Evolutionary conservation across 2,329 filamentous ascomycete genomes (phyloP).

Genomic region (Fusarium sp.): DNA sequence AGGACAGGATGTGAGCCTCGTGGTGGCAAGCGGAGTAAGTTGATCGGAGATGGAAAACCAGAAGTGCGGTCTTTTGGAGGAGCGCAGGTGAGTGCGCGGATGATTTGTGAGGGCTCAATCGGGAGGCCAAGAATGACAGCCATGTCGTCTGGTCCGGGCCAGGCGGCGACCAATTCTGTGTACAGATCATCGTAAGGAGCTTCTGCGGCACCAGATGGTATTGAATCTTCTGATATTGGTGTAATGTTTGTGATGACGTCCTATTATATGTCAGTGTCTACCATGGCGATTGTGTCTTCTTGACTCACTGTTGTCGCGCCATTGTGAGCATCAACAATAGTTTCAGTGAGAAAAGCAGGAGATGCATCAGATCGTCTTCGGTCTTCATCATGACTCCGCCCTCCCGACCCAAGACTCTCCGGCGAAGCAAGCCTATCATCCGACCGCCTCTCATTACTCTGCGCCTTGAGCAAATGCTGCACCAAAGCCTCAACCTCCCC

Average conservation of each 20-base stretch:
- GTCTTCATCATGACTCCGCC: background rate
- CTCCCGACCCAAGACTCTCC: background rate
- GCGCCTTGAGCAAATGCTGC: conserved; percentile 44
- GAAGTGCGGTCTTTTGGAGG: conserved; percentile 27
- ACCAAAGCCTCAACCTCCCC: conserved; percentile 53
- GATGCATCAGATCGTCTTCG: background rate
- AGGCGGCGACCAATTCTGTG: conserved; percentile 50
- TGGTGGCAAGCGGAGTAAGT: conserved; percentile 47
- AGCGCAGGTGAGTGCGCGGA: conserved; percentile 53
- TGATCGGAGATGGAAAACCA: conserved; percentile 36
- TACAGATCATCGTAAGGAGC: conserved; percentile 43
- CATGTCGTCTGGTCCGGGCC: conserved; percentile 56
- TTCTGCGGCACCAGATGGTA: background rate
- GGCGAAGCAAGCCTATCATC: background rate
- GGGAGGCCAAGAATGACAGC: conserved; percentile 51
- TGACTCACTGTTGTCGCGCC: background rate
- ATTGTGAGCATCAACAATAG: background rate
- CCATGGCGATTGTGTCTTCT: accelerated
- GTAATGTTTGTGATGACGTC: background rate
- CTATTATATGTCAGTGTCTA: background rate
- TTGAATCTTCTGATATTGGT: background rate
- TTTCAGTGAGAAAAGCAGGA: background rate
- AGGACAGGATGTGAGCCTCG: conserved; percentile 54
- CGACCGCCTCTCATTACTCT: background rate
- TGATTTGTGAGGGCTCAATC: conserved; percentile 48